Evolutionary conservation across 2,329 filamentous ascomycete genomes (phyloP).

Genomic region (Fusarium longipes): DNA sequence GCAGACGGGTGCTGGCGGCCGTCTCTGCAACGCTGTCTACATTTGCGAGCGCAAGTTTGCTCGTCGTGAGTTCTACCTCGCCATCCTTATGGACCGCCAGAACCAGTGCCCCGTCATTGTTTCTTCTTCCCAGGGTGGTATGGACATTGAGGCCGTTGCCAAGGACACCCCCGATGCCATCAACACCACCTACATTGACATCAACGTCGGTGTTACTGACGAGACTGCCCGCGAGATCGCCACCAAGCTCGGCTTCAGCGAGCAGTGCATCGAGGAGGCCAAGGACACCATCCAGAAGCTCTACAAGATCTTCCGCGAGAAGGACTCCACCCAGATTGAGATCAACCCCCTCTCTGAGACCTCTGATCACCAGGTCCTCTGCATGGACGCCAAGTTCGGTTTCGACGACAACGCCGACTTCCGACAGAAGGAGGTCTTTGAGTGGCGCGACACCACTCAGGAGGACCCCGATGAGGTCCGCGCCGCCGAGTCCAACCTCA

Average conservation of each 20-base stretch:
- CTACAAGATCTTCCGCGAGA: slow-evolving; percentile 98
- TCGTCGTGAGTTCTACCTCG: slow-evolving; percentile 98
- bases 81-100: slow-evolving; percentile 96
- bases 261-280: slow-evolving; percentile 96
- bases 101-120: slow-evolving; percentile 95
- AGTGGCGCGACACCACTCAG: slow-evolving; percentile 92
- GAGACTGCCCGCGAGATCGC: slow-evolving; percentile 92
- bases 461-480: slow-evolving; percentile 98
- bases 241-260: slow-evolving; percentile 93
- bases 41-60: slow-evolving; percentile 99
- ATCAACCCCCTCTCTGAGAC: slow-evolving; percentile 99
- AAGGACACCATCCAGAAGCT: slow-evolving; percentile 98
- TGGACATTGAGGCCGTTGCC: slow-evolving; percentile 98
- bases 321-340: slow-evolving; percentile 98
- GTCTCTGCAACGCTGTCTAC: slow-evolving; percentile 96
- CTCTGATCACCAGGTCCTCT: slow-evolving; percentile 96
- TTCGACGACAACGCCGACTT: slow-evolving; percentile 99
- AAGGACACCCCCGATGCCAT: slow-evolving; percentile 98
- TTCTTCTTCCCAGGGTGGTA: slow-evolving; percentile 96
- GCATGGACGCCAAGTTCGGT: slow-evolving; percentile 99
- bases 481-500: slow-evolving; percentile 91
- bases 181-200: slow-evolving; percentile 91
- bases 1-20: slow-evolving; percentile 93
- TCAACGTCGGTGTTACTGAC: slow-evolving; percentile 94
- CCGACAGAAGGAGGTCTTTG: slow-evolving; percentile 96